Conservation (phyloP, 768 basidiomycete genomes). For the Lactifluus subvellereus region DNA sequence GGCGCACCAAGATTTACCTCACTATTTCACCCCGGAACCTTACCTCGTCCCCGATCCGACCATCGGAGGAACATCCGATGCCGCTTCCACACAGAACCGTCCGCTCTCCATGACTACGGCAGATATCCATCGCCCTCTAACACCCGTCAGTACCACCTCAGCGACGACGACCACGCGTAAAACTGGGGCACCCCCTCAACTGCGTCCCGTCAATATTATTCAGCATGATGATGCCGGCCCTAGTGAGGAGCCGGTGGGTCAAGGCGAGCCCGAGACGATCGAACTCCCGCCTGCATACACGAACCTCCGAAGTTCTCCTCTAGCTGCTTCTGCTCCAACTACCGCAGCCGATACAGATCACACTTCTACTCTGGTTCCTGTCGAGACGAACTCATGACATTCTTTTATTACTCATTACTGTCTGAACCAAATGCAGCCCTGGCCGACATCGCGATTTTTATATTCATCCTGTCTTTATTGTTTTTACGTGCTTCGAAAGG, state of each 20-base stretch:
- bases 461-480: background rate
- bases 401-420: background rate
- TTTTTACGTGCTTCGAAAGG: background rate
- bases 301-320: slow-evolving; percentile 36
- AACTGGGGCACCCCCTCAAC: slow-evolving; percentile 39
- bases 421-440: background rate
- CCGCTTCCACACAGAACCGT: slow-evolving; percentile 27
- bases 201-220: slow-evolving; percentile 72
- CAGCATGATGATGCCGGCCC: slow-evolving; percentile 81
- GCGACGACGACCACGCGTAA: slow-evolving; percentile 39
- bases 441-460: background rate
- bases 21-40: slow-evolving; percentile 72
- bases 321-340: background rate
- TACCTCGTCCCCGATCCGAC: slow-evolving; percentile 66
- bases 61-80: slow-evolving; percentile 36
- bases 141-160: slow-evolving; percentile 29
- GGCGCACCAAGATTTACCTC: slow-evolving; percentile 49
- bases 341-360: background rate
- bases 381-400: background rate
- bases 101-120: slow-evolving; percentile 16
- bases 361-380: background rate
- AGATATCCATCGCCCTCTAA: slow-evolving; percentile 22
- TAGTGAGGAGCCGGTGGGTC: slow-evolving; percentile 35
- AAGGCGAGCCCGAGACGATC: slow-evolving; percentile 58
- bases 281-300: slow-evolving; percentile 84